Percentiles rank a stretch among this genome's conserved stretches.
Evolutionary conservation across 140 eudicot genomes (phyloP).

Genomic region (Cichorium intybus): DNA sequence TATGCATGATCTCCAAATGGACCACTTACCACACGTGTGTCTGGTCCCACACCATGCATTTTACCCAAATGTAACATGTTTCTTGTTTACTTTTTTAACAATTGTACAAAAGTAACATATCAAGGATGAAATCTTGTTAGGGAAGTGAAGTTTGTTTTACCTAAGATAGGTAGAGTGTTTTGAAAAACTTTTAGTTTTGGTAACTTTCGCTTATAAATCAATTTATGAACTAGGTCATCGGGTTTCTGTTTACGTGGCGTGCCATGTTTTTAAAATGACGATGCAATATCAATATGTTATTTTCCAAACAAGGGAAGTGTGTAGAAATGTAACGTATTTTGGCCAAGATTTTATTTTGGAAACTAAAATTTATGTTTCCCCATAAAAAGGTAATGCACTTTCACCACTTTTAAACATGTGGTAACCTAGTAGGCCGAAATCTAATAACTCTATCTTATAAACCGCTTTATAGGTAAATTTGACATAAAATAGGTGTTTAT

Average conservation of each 20-base stretch:
- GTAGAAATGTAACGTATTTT: neutral
- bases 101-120: neutral
- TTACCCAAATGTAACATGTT: slow-evolving; percentile 31
- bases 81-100: slow-evolving; percentile 22
- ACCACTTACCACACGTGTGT: slow-evolving; percentile 51
- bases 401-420: neutral
- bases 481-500: neutral
- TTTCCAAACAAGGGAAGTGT: neutral
- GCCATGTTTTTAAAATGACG: neutral
- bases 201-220: neutral
- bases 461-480: neutral
- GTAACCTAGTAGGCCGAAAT: neutral
- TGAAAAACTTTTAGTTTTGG: neutral
- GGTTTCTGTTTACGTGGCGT: neutral
- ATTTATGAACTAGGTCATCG: neutral
- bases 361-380: neutral
- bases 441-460: neutral
- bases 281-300: neutral
- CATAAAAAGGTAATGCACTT: neutral
- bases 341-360: neutral
- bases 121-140: neutral
- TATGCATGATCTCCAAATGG: slow-evolving; percentile 38
- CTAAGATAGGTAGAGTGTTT: neutral
- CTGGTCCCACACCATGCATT: slow-evolving; percentile 34
- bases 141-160: neutral